These are phyloP conservation scores for Saccharomycopsis capsularis DNA, from an alignment of 805 yeast species.

Conservation along the genomic window DNA sequence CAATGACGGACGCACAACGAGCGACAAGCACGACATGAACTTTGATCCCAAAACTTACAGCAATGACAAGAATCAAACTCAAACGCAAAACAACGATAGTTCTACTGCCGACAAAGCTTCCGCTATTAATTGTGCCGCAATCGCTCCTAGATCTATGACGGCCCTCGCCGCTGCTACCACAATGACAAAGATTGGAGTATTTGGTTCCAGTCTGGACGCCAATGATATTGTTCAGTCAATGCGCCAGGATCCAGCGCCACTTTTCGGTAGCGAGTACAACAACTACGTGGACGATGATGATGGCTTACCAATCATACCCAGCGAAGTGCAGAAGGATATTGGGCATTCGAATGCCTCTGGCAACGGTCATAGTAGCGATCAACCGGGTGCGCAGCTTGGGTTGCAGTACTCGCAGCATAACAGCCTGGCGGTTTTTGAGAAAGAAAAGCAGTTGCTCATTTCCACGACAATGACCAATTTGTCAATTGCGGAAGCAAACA, in stretches of 20 bases:
- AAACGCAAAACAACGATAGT: background rate
- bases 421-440: background rate
- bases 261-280: background rate
- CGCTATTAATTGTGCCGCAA: constrained; percentile 11
- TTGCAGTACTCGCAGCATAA: background rate
- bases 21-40: background rate
- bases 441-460: background rate
- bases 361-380: background rate
- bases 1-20: background rate
- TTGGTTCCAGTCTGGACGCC: background rate
- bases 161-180: constrained; percentile 12
- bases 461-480: background rate
- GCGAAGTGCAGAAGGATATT: background rate
- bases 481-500: background rate
- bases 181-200: background rate
- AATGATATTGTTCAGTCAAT: background rate
- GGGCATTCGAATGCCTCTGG: background rate
- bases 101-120: background rate
- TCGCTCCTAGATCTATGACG: constrained; percentile 16
- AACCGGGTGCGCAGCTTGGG: background rate
- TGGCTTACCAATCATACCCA: background rate
- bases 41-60: background rate
- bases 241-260: background rate
- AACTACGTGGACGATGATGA: background rate
- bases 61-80: background rate